Conservation (phyloP, 169 alveolate genomes). For the Plasmodium vivax region DNA sequence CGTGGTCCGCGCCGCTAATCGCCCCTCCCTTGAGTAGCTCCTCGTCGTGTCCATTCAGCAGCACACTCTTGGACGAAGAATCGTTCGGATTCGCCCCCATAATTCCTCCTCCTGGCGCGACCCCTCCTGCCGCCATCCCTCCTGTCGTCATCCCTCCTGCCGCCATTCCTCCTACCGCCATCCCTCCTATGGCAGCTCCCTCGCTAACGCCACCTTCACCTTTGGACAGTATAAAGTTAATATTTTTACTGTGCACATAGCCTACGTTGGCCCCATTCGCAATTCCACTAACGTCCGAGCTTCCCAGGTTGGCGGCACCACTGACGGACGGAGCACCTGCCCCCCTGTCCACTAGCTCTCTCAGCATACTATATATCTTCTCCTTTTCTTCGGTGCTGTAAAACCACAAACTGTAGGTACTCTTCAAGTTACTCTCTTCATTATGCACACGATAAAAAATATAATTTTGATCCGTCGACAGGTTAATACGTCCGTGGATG, state of each 20-base stretch:
- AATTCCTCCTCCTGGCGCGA: not conserved
- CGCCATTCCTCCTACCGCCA: not conserved
- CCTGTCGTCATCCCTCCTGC: no score
- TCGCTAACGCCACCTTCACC: not conserved
- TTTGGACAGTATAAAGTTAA: conserved; percentile 23
- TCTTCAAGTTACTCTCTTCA: conserved; percentile 21
- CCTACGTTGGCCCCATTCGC: not conserved
- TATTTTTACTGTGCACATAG: conserved; percentile 4
- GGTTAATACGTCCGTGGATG: conserved; percentile 77
- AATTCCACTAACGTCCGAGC: not conserved
- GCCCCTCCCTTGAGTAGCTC: not conserved
- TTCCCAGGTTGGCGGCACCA: not conserved
- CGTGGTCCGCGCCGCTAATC: not conserved
- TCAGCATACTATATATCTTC: conserved; percentile 24
- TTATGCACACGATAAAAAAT: conserved; percentile 76
- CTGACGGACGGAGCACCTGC: not conserved
- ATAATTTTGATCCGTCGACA: conserved; percentile 77
- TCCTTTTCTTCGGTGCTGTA: conserved; percentile 66
- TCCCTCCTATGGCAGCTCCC: not conserved
- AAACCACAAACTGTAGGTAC: conserved; percentile 53
- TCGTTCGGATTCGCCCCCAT: not conserved
- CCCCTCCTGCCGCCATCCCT: not conserved
- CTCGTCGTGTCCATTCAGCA: not conserved
- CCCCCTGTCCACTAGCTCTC: conserved; percentile 17
- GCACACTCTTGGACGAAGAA: not conserved